A percentile compares a stretch with the other conserved stretches of the same genome.
phyloP scores from a whole-genome alignment of 2,329 filamentous ascomycete species.

The Colletotrichum paranaense region DNA sequence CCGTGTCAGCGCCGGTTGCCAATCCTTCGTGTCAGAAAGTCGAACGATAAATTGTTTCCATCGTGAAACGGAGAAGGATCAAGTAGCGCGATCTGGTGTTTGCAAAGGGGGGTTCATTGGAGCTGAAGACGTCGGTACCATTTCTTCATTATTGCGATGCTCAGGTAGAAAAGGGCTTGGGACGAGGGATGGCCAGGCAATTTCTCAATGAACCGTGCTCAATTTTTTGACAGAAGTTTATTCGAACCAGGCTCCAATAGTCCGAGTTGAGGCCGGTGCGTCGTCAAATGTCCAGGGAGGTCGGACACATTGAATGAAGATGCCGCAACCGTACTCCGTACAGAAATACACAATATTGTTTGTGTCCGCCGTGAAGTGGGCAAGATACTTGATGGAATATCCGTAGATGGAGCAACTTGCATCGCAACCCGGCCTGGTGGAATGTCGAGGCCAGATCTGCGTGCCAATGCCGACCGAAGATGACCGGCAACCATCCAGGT shows the following conservation, averaged over 20 bases:
- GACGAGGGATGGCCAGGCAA: not conserved
- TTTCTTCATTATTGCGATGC: not conserved
- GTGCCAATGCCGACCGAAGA: not conserved
- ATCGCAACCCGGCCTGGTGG: not conserved
- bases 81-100: not conserved
- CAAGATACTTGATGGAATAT: not conserved
- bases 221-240: not conserved
- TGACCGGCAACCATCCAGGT: not conserved
- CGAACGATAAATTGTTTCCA: not conserved
- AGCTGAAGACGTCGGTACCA: not conserved
- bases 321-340: not conserved
- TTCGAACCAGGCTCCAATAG: not conserved
- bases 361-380: not conserved
- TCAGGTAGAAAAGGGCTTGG: not conserved
- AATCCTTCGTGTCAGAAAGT: not conserved
- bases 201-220: not conserved
- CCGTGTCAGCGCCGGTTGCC: not conserved
- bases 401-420: not conserved
- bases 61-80: not conserved
- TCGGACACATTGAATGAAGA: not conserved
- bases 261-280: not conserved
- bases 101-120: not conserved
- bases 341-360: not conserved
- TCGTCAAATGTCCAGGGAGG: not conserved
- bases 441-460: constrained; percentile 1